Base-by-base conservation (phyloP, 2,329 filamentous ascomycete genomes). In the Cladosporium sp. region DNA sequence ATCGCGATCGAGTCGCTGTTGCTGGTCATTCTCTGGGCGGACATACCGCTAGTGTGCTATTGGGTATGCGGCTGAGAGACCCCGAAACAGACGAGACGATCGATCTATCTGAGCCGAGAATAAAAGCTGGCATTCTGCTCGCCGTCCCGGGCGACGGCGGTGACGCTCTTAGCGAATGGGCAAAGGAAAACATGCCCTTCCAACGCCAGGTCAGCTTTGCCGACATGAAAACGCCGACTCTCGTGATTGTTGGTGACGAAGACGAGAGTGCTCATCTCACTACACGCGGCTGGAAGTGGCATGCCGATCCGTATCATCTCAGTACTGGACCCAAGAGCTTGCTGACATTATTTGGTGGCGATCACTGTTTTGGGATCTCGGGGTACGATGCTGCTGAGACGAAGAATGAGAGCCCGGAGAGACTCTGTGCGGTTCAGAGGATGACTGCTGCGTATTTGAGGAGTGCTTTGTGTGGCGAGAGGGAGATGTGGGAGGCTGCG, bases 341-440 rank as follows among this genome's bases (percentile, higher is more conserved):
- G 22, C 43, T 59, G 11, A 60, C 57, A 25, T 59, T 55, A 14
- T 42, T 58, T n/a, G 64, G 60, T 43, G 65, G 67, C 36, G 68
- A 67, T 15, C 64, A 66, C 30, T 58, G 55, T 17, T 59, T 63
- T 38, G 30, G 57, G 65, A 22, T 55, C 19, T 55, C 52, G 17
- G 52, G 52, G 5, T 55, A 45, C 15, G 52, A 55, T 30, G 42
- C 39, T 15, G 20, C 17, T 5, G 52, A 55, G 30, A 55, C 52
- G 6, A 17, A 37, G 52, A 22, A 36, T 12, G 52, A 55, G 14
- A 47, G 30, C 11, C n/a, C 28, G 2, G 39, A 55, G 15, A 36
- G 39, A 30, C 40, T 55, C 17, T 40, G 40, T 37, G 40, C 52
- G 3, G 34, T 47, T 1, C 52, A 55, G 20, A 45, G 52, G 28